Conservation (phyloP, 331 rosid genomes). For the Acacia pycnantha region DNA sequence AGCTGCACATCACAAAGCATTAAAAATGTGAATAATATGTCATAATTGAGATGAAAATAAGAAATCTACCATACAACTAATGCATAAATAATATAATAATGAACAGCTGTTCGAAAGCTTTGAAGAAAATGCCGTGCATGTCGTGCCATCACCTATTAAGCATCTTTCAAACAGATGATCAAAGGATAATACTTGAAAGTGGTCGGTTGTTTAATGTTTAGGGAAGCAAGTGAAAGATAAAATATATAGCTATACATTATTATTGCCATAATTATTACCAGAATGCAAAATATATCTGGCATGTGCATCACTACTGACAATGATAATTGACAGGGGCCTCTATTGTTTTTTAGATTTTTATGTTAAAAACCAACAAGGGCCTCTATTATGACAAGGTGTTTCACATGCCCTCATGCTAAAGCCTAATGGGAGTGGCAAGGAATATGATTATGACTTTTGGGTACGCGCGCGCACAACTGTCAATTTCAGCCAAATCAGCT, state of each 20-base stretch:
- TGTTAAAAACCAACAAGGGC: neutral
- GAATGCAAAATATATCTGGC: slow-evolving; percentile 9
- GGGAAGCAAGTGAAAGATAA: neutral
- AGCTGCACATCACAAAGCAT: slow-evolving; percentile 33
- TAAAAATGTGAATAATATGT: slow-evolving; percentile 17
- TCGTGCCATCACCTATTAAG: neutral
- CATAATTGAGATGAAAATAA: slow-evolving; percentile 16
- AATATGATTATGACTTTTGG: neutral
- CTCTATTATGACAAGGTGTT: neutral
- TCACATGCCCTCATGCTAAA: neutral
- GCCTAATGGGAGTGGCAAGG: neutral
- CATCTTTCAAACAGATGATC: slow-evolving; percentile 15
- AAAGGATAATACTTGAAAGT: neutral
- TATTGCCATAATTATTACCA: neutral
- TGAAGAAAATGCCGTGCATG: neutral
- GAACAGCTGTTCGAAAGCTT: slow-evolving; percentile 1
- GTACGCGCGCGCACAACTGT: neutral
- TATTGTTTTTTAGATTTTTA: neutral
- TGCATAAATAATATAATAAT: neutral
- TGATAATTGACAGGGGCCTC: slow-evolving; percentile 9
- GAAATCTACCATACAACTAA: neutral
- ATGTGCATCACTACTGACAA: neutral
- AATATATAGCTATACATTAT: neutral
- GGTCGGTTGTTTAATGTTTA: neutral
- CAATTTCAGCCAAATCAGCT: neutral